Evolutionary conservation across 129 eudicot species (phyloP).

Genomic region (Dittrichia graveolens): DNA sequence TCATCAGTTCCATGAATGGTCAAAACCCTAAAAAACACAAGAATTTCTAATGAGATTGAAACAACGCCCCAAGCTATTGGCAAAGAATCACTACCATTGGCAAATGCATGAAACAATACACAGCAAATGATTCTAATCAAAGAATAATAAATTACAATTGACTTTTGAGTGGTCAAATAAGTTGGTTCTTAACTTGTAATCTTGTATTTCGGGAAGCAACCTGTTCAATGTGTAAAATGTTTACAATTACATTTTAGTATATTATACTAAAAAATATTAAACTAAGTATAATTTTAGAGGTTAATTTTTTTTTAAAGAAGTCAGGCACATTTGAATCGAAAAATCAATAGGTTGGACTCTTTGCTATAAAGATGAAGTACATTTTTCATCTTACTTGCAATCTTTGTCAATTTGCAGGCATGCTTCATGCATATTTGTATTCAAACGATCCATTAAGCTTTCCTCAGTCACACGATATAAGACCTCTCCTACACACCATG

Average conservation of each 20-base stretch:
- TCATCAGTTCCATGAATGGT: conserved; percentile 79
- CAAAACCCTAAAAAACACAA: conserved; percentile 50
- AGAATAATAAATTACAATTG: background rate
- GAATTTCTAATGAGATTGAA: background rate
- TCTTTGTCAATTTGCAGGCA: conserved; percentile 59
- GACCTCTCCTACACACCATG: conserved; percentile 53
- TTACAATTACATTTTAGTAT: background rate
- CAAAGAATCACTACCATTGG: background rate
- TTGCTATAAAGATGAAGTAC: conserved; percentile 11
- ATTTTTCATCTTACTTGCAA: conserved; percentile 58
- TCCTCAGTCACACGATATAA: conserved; percentile 70
- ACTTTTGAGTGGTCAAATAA: conserved; percentile 18
- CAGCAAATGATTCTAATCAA: background rate
- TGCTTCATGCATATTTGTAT: conserved; percentile 75
- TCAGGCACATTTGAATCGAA: background rate
- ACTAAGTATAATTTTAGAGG: background rate
- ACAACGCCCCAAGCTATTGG: too few species aligned
- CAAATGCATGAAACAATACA: conserved; percentile 5
- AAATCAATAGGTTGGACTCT: conserved; percentile 12
- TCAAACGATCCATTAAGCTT: conserved; percentile 76
- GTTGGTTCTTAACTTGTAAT: background rate
- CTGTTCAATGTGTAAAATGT: background rate
- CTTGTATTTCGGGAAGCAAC: too few species aligned
- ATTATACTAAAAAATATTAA: background rate
- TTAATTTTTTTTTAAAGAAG: background rate